A percentile compares a stretch with the other conserved stretches of the same genome.
These are phyloP conservation scores for Backusella sp. DNA, from an alignment of 192 early-diverging fungal species.

Conservation along the genomic window DNA sequence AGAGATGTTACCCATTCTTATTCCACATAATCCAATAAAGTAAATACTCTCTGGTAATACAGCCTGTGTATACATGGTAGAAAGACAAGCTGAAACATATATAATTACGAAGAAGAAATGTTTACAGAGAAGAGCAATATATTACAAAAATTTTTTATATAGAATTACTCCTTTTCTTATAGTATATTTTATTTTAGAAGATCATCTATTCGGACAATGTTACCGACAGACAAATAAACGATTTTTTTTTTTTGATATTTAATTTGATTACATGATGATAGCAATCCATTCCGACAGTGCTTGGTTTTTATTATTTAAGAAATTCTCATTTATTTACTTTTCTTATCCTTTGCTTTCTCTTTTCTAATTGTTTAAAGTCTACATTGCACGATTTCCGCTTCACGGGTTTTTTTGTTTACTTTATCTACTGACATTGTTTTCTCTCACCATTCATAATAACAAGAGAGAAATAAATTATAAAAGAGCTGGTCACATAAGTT, in stretches of 20 bases:
- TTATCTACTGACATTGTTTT: neutral
- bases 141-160: neutral
- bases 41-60: neutral
- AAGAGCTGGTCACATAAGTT: neutral
- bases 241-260: neutral
- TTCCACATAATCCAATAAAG: neutral
- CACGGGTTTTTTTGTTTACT: neutral
- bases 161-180: neutral
- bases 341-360: neutral
- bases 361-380: neutral
- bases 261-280: neutral
- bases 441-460: neutral
- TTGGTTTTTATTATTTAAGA: neutral
- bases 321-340: neutral
- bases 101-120: neutral
- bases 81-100: neutral
- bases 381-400: neutral
- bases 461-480: neutral
- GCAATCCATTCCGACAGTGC: neutral
- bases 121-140: neutral
- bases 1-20: neutral
- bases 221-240: slow-evolving; percentile 1
- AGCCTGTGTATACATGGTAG: neutral
- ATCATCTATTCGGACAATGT: neutral
- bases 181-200: neutral